These are phyloP conservation scores for Mycena haematopus DNA, from an alignment of 768 basidiomycete species.

Conservation along the genomic window DNA sequence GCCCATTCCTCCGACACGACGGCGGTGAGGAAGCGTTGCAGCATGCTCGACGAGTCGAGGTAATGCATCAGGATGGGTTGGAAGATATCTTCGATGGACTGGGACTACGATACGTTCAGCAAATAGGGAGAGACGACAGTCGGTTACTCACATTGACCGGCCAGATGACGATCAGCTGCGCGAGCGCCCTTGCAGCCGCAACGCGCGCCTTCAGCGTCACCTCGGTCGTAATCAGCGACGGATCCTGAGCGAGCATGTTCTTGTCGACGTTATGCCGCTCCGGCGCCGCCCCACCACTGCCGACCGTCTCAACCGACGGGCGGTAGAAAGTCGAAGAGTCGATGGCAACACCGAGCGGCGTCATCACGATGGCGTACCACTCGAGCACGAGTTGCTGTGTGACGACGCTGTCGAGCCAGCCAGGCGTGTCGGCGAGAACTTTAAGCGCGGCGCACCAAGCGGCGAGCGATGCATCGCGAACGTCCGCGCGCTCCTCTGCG, in stretches of 20 bases:
- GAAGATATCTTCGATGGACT: constrained; percentile 69
- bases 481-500: constrained; percentile 87
- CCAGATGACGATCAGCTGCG: constrained; percentile 73
- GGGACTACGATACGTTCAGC: constrained; percentile 31
- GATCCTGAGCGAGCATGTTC: constrained; percentile 90
- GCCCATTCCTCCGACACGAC: constrained; percentile 95
- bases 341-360: constrained; percentile 83
- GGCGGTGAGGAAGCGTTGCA: constrained; percentile 88
- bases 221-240: constrained; percentile 80
- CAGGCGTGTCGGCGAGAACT: constrained; percentile 53
- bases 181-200: constrained; percentile 78
- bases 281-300: constrained; percentile 46
- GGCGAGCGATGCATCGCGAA: constrained; percentile 72
- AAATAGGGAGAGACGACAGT: constrained; percentile 1
- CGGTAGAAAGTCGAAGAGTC: constrained; percentile 74
- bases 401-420: constrained; percentile 58
- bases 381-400: constrained; percentile 69
- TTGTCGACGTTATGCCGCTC: constrained; percentile 96
- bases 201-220: constrained; percentile 80
- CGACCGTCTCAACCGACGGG: constrained; percentile 49
- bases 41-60: constrained; percentile 86
- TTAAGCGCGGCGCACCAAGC: constrained; percentile 79
- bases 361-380: constrained; percentile 91
- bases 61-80: constrained; percentile 80
- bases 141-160: constrained; percentile 57